These are phyloP conservation scores for Candida michaelii DNA, from an alignment of 805 yeast genomes.

Conservation along the genomic window DNA sequence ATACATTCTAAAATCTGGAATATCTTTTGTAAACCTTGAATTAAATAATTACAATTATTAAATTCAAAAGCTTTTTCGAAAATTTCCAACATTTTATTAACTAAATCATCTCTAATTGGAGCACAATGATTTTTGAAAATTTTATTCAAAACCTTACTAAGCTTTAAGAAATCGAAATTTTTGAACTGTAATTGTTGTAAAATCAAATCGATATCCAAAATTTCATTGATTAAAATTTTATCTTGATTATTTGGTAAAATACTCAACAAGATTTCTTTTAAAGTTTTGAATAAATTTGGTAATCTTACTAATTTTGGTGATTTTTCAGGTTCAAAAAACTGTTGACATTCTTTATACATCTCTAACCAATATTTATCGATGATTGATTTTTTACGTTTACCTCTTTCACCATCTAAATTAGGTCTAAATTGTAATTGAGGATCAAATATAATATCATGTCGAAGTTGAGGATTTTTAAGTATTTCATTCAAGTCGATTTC, in stretches of 20 bases:
- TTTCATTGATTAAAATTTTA: constrained; percentile 61
- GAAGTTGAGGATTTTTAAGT: constrained; percentile 83
- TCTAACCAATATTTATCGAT: constrained; percentile 85
- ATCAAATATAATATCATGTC: constrained; percentile 92
- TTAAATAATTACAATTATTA: constrained; percentile 49
- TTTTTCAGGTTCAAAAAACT: constrained; percentile 24
- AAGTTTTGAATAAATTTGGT: constrained; percentile 72
- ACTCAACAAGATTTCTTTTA: constrained; percentile 71
- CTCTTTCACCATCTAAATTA: constrained; percentile 87
- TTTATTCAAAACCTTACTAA: constrained; percentile 72
- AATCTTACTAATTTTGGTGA: constrained; percentile 43
- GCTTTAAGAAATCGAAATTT: constrained; percentile 67
- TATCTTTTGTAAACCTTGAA: constrained; percentile 73
- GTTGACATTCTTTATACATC: constrained; percentile 65
- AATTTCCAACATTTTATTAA: constrained; percentile 70
- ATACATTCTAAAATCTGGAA: constrained; percentile 88
- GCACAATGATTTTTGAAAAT: constrained; percentile 90
- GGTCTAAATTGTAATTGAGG: constrained; percentile 91
- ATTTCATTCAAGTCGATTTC: constrained; percentile 89
- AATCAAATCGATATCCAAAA: constrained; percentile 72
- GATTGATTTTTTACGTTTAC: constrained; percentile 68
- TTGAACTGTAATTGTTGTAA: constrained; percentile 72
- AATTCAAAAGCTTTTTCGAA: constrained; percentile 52
- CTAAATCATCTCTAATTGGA: constrained; percentile 92
- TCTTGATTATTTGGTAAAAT: constrained; percentile 77